Percentiles rank a stretch among this genome's conserved stretches.
phyloP scores from a whole-genome alignment of 257 asterid genomes.

The Solanum arcanum region DNA sequence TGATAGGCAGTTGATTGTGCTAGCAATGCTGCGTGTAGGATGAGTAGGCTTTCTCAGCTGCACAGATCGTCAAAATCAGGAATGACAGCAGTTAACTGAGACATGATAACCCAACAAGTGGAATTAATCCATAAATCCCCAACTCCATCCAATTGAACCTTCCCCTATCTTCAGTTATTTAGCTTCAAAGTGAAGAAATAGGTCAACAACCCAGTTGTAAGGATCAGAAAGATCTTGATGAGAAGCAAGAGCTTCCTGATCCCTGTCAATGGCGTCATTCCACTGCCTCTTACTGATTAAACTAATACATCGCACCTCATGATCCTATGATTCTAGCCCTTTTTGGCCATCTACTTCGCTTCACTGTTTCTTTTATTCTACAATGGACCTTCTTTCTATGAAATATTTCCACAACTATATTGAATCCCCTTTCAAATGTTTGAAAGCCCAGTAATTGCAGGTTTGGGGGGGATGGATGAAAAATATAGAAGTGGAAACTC shows the following conservation, averaged over 20 bases:
- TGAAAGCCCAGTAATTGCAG: background rate
- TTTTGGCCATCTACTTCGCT: background rate
- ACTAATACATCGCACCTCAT: background rate
- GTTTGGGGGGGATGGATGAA: background rate
- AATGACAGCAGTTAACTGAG: background rate
- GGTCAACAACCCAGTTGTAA: background rate
- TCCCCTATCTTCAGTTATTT: background rate
- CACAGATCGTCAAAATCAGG: background rate
- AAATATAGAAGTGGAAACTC: background rate
- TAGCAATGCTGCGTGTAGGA: conserved; percentile 71
- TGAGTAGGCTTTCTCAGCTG: conserved; percentile 90
- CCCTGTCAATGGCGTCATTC: background rate
- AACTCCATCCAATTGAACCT: background rate
- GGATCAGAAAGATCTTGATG: background rate
- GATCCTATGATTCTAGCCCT: background rate
- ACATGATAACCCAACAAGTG: background rate
- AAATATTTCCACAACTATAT: background rate
- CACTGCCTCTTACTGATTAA: background rate
- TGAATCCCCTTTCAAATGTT: background rate
- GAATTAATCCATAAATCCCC: background rate
- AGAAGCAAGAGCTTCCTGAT: background rate
- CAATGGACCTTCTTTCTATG: background rate
- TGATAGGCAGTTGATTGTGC: conserved; percentile 71
- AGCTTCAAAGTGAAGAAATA: background rate
- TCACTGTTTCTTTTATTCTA: background rate